These are phyloP conservation scores for Penicillium subrubescens DNA, from an alignment of 495 filamentous ascomycete species.

Conservation along the genomic window DNA sequence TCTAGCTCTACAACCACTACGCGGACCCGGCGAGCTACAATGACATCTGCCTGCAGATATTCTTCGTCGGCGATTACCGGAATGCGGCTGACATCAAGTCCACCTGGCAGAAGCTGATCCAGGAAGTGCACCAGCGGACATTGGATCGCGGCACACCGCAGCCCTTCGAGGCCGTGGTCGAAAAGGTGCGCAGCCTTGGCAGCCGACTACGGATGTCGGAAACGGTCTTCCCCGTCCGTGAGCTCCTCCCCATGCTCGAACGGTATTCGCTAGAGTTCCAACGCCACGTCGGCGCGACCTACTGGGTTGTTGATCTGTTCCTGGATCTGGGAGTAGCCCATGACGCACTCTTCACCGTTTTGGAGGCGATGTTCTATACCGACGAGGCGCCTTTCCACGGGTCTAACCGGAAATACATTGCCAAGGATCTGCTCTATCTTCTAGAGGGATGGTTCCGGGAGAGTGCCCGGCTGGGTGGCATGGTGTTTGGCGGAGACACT, in stretches of 20 bases:
- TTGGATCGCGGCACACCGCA: constrained; percentile 51
- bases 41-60: constrained; percentile 90
- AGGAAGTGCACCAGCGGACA: constrained; percentile 67
- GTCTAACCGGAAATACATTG: constrained; percentile 58
- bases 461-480: constrained; percentile 54
- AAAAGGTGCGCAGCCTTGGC: constrained; percentile 74
- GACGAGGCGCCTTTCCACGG: constrained; percentile 83
- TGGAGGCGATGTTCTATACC: constrained; percentile 82
- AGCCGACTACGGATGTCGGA: constrained; percentile 76
- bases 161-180: constrained; percentile 79
- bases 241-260: constrained; percentile 73
- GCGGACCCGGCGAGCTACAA: constrained; percentile 87
- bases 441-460: constrained; percentile 64
- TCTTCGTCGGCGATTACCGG: constrained; percentile 83
- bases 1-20: constrained; percentile 85
- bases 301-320: constrained; percentile 84
- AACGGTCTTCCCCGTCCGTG: constrained; percentile 71
- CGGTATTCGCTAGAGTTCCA: constrained; percentile 73
- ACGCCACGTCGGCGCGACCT: constrained; percentile 63
- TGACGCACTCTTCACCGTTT: constrained; percentile 71
- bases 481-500: constrained; percentile 55
- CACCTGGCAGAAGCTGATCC: constrained; percentile 83
- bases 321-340: constrained; percentile 72
- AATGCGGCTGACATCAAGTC: constrained; percentile 76
- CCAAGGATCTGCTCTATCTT: constrained; percentile 64